phyloP scores from a whole-genome alignment of 1,139 yeast species.

The Saccharomycopsis crataegensis region DNA sequence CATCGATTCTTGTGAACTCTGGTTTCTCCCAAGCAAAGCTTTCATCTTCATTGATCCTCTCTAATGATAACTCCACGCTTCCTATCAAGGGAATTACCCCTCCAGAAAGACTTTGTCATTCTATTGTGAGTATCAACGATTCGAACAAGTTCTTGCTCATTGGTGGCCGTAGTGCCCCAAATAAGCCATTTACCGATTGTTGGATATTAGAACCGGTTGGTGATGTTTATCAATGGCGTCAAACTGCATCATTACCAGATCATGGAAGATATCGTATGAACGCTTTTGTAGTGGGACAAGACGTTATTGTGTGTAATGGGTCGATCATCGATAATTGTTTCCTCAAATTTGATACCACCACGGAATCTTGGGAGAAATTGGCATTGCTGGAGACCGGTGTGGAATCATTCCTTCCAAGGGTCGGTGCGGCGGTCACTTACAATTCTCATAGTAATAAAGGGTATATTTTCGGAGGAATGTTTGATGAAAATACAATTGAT shows the following conservation, averaged over 20 bases:
- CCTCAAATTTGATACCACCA: conserved; percentile 25
- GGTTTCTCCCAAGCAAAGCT: conserved; percentile 15
- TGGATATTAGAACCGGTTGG: conserved; percentile 30
- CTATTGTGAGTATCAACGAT: conserved; percentile 33
- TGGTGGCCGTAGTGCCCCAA: conserved; percentile 70
- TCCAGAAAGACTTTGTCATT: conserved; percentile 49
- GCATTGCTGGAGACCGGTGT: too few relatives aligned
- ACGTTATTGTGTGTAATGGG: conserved; percentile 53
- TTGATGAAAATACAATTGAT: conserved; percentile 30
- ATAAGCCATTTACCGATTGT: conserved; percentile 35
- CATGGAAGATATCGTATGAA: conserved; percentile 24
- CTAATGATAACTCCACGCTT: neutral
- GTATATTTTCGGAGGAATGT: conserved; percentile 49
- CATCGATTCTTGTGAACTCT: conserved; percentile 10
- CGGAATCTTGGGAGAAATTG: conserved; percentile 24
- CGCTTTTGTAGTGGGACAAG: conserved; percentile 3
- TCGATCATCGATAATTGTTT: conserved; percentile 23
- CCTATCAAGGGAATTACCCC: neutral
- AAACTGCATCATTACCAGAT: conserved; percentile 33
- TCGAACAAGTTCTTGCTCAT: conserved; percentile 34
- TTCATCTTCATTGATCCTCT: conserved; percentile 8
- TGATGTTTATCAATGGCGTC: conserved; percentile 30
- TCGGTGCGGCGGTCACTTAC: conserved; percentile 34
- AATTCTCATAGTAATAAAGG: conserved; percentile 32
- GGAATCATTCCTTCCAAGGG: conserved; percentile 23